Evolutionary conservation across 1,284 basidiomycete species (phyloP), one percentile per base, ranked within the genome.

Genomic region (Peniophora sp.): DNA sequence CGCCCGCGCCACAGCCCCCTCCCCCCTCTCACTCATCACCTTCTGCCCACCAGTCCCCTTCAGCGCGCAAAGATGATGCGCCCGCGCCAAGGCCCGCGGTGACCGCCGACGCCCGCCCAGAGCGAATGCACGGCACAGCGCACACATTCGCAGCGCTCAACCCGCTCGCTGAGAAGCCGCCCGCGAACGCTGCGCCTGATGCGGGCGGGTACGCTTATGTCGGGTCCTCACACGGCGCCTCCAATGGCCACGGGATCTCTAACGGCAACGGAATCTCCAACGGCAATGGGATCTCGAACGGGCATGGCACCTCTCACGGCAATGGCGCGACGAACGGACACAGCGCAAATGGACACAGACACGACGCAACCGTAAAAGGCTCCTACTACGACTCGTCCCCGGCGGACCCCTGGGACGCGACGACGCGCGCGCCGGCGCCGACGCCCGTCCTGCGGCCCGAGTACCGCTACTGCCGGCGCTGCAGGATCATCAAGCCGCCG

Each of bases 401-500:
- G 27, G 6, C 5, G 20, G 43, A 20, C 20, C 20, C 3, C 8
- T 24, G 12, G 3, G 43, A 24, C 23, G n/a, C 43, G 12, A 57
- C 50, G 47, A 61, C 63, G 3, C 66, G 81, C 49, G 60, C 65
- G 42, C 79, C 79, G 0, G 66, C 75, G 2, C 63, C 60, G 22
- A 68, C 69, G 5, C 78, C 83, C 0, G 61, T 78, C 1, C 60
- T 88, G 41, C 68, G 71, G 3, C 78, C 78, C 20, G 75, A 76
- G 48, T 71, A 79, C 58, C 67, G 83, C 34, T 86, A 83, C 62
- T 86, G 85, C 60, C 51, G 62, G 9, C 67, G 64, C 11, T 83
- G 85, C 54, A 68, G 67, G 12, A 68, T 85, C 24, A 65, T 83
- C 36, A 89, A 88, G 61, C 88, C 88, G 0, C 75, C 77, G 52